Conservation (phyloP, 2,329 filamentous ascomycete species). For the Didymella glomerata region DNA sequence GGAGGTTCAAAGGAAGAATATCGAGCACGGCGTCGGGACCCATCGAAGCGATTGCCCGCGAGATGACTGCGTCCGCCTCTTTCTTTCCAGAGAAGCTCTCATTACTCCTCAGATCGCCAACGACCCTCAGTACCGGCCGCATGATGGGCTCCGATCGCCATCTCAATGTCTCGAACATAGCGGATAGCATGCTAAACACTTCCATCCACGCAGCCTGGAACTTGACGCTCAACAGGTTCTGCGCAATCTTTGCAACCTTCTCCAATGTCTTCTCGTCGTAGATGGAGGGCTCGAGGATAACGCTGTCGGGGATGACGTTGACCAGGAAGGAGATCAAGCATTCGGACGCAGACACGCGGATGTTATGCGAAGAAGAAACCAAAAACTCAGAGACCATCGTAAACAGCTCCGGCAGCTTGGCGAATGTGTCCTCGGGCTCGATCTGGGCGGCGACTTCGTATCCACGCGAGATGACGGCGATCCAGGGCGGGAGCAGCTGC, state of each 20-base stretch:
- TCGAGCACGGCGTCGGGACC: constrained; percentile 84
- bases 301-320: constrained; percentile 84
- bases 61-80: constrained; percentile 89
- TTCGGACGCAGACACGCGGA: constrained; percentile 92
- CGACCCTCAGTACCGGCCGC: constrained; percentile 74
- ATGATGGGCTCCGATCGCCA: constrained; percentile 87
- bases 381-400: constrained; percentile 81
- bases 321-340: constrained; percentile 92
- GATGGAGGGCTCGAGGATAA: constrained; percentile 86
- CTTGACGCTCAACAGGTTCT: constrained; percentile 82
- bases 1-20: constrained; percentile 85
- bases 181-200: constrained; percentile 86
- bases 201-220: constrained; percentile 96
- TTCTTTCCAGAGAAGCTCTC: constrained; percentile 93
- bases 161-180: constrained; percentile 84
- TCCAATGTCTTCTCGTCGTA: constrained; percentile 91
- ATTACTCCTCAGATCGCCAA: constrained; percentile 88
- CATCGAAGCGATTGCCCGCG: constrained; percentile 87
- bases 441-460: constrained; percentile 94
- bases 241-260: constrained; percentile 77
- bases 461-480: constrained; percentile 90
- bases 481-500: constrained; percentile 93
- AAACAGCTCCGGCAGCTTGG: constrained; percentile 87
- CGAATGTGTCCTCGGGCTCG: constrained; percentile 88
- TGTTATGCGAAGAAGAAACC: constrained; percentile 87